A percentile compares a stretch with the other conserved stretches of the same genome.
phyloP scores from a whole-genome alignment of 805 yeast species.

The Wickerhamiella domercqiae region DNA sequence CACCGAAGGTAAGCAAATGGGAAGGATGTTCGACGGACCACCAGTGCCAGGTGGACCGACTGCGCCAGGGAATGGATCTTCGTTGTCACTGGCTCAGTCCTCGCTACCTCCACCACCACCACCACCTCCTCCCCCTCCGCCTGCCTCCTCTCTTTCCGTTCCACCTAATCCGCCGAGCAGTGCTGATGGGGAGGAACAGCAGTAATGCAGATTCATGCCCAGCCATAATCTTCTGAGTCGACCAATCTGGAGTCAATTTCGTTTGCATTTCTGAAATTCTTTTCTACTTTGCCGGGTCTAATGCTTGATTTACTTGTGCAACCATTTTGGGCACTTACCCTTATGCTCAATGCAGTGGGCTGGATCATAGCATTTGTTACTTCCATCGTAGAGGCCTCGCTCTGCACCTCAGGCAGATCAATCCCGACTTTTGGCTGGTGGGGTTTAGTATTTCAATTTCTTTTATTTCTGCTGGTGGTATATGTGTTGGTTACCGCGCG shows the following conservation, averaged over 20 bases:
- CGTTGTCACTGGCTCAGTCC: too few relatives aligned
- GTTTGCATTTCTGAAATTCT: too few relatives aligned
- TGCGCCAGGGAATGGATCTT: not conserved
- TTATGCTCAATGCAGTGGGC: slow-evolving; percentile 51
- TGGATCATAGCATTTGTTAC: slow-evolving; percentile 71
- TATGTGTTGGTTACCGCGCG: slow-evolving; percentile 41
- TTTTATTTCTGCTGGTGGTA: slow-evolving; percentile 38
- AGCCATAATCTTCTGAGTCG: too few relatives aligned
- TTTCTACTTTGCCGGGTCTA: too few relatives aligned
- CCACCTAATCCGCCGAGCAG: too few relatives aligned
- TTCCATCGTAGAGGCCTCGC: slow-evolving; percentile 27
- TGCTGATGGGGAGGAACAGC: too few relatives aligned
- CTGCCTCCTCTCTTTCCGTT: not conserved
- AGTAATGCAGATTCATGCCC: too few relatives aligned
- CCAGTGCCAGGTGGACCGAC: not conserved
- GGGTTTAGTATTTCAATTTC: slow-evolving; percentile 69
- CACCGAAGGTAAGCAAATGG: slow-evolving; percentile 33
- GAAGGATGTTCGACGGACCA: slow-evolving; percentile 18
- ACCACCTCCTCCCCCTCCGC: not conserved
- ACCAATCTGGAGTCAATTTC: too few relatives aligned
- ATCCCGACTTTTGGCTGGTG: slow-evolving; percentile 73
- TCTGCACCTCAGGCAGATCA: slow-evolving; percentile 40
- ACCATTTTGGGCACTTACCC: slow-evolving; percentile 72
- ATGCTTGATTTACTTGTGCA: slow-evolving; percentile 54
- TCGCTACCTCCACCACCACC: too few relatives aligned